phyloP scores from a whole-genome alignment of 2,329 filamentous ascomycete species.

The Xylogone sp. region DNA sequence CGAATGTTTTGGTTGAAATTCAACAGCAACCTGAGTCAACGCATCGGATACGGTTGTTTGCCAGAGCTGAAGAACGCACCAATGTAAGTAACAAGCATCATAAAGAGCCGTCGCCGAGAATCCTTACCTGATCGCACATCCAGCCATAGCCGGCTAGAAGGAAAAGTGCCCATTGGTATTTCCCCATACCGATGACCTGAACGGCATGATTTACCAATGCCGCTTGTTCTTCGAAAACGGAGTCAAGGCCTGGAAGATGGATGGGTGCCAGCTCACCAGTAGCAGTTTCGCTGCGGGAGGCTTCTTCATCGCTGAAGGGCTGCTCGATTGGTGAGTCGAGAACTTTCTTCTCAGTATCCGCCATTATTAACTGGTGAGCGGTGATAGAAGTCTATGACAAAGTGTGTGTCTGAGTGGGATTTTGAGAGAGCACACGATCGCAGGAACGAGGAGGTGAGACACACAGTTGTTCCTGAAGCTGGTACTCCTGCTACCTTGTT shows the following conservation, averaged over 20 bases:
- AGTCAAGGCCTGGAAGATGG: not conserved
- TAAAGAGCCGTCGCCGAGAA: constrained; percentile 36
- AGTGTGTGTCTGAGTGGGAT: too few species aligned
- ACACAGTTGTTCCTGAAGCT: not conserved
- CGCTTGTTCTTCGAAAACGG: constrained; percentile 1
- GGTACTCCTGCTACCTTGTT: not conserved
- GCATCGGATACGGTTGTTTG: constrained; percentile 57
- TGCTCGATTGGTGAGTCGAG: not conserved
- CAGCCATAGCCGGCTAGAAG: constrained; percentile 55
- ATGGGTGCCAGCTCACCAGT: not conserved
- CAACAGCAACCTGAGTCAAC: constrained; percentile 37
- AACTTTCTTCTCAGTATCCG: not conserved
- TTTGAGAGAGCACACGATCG: not conserved
- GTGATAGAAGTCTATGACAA: too few species aligned
- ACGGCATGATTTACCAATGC: constrained; percentile 30
- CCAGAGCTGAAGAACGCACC: constrained; percentile 45
- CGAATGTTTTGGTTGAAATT: constrained; percentile 51
- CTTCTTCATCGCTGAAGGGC: not conserved
- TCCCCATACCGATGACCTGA: constrained; percentile 45
- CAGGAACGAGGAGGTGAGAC: not conserved
- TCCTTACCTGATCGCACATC: constrained; percentile 7
- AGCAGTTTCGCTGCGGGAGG: not conserved
- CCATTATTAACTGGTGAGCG: not conserved
- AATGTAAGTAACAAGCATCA: constrained; percentile 39
- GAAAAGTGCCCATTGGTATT: constrained; percentile 52